These are phyloP conservation scores for Plasmodium adleri DNA, from an alignment of 169 alveolate genomes.

Conservation along the genomic window DNA sequence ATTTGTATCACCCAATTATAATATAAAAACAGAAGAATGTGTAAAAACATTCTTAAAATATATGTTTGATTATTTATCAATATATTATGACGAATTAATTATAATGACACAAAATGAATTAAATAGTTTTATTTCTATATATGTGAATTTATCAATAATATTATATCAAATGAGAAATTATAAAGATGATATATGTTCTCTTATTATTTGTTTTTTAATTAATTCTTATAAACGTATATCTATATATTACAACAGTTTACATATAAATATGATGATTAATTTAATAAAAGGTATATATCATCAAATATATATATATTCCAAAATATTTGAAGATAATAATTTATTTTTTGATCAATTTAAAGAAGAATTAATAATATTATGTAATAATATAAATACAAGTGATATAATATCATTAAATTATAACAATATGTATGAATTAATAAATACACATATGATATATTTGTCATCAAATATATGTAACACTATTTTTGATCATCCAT, in stretches of 20 bases:
- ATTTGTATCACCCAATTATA: neutral
- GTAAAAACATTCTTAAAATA: neutral
- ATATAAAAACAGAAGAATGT: constrained; percentile 7
- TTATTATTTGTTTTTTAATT: neutral
- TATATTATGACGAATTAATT: neutral
- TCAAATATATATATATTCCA: constrained; percentile 9
- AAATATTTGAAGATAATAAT: neutral
- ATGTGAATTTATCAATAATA: constrained; percentile 17
- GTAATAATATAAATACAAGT: neutral
- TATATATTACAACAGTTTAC: constrained; percentile 2
- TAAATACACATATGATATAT: neutral
- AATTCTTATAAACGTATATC: constrained; percentile 5
- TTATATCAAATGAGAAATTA: constrained; percentile 7
- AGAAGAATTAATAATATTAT: neutral
- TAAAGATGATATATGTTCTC: neutral
- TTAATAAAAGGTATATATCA: constrained; percentile 15
- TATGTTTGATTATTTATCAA: constrained; percentile 1
- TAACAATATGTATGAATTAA: constrained; percentile 1
- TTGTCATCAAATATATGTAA: too few species aligned
- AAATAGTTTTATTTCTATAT: constrained; percentile 43
- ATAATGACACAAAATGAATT: constrained; percentile 30
- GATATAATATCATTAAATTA: neutral
- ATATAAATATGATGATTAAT: constrained; percentile 47
- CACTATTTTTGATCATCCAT: neutral
- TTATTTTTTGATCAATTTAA: neutral